Conservation (phyloP, 768 basidiomycete species). For the Suillus plorans region DNA sequence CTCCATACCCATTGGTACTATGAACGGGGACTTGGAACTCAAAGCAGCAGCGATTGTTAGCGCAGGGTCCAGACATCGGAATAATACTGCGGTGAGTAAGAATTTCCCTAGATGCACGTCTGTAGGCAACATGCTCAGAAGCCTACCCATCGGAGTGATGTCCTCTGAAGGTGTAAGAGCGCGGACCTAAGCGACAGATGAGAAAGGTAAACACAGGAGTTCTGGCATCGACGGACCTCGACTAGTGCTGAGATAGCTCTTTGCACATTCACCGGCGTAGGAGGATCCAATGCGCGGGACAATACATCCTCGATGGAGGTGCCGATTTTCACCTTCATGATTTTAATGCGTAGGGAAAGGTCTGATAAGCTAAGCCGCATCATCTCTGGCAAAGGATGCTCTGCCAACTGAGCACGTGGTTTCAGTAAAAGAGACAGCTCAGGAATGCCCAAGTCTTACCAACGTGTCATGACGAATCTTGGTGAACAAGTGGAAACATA, state of each 20-base stretch:
- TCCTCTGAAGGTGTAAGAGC: constrained; percentile 85
- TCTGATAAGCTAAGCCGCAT: constrained; percentile 90
- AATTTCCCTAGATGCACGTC: constrained; percentile 97
- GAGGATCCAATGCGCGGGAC: constrained; percentile 86
- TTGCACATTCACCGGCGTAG: constrained; percentile 81
- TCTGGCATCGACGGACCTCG: constrained; percentile 51
- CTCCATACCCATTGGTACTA: constrained; percentile 86
- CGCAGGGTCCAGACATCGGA: constrained; percentile 93
- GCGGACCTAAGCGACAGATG: constrained; percentile 53
- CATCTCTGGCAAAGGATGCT: constrained; percentile 94
- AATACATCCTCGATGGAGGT: constrained; percentile 88
- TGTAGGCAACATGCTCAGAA: constrained; percentile 89
- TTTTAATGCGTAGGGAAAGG: constrained; percentile 88
- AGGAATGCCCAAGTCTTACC: constrained; percentile 34
- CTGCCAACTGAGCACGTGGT: constrained; percentile 60
- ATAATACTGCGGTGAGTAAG: constrained; percentile 77
- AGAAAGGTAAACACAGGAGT: constrained; percentile 3
- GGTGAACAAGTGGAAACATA: constrained; percentile 97
- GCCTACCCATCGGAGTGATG: constrained; percentile 90
- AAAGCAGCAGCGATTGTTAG: constrained; percentile 92
- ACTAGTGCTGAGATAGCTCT: constrained; percentile 88
- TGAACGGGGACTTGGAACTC: constrained; percentile 91
- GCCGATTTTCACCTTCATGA: constrained; percentile 87
- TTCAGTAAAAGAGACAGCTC: constrained; percentile 5
- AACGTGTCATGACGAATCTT: constrained; percentile 80